A percentile compares a stretch with the other conserved stretches of the same genome.
Evolutionary conservation across 176 grass and related monocot species (phyloP).

Genomic region (Oryza officinalis): DNA sequence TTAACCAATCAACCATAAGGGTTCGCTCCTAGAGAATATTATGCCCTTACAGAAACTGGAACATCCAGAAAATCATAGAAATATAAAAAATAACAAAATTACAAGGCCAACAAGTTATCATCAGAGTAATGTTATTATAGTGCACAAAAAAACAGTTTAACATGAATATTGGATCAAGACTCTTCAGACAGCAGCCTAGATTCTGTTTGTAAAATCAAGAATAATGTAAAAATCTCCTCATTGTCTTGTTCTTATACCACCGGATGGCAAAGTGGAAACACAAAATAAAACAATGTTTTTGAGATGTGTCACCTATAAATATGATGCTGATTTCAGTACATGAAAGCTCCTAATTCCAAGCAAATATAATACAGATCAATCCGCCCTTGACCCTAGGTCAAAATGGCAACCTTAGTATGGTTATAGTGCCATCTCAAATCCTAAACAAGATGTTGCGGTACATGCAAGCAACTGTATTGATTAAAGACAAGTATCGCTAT

Average conservation of each 20-base stretch:
- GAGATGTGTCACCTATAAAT: neutral
- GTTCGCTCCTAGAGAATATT: neutral
- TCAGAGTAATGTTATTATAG: neutral
- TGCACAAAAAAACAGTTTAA: neutral
- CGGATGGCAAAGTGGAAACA: neutral
- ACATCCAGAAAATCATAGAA: neutral
- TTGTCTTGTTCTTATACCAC: neutral
- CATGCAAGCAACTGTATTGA: neutral
- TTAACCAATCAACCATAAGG: neutral
- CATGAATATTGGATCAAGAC: neutral
- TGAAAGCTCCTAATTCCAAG: slow-evolving; percentile 15
- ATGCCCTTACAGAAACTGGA: neutral
- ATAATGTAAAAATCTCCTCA: neutral
- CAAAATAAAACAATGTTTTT: neutral
- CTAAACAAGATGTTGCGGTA: neutral
- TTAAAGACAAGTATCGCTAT: neutral
- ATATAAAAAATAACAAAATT: neutral
- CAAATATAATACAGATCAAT: slow-evolving; percentile 27
- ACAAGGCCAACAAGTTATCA: neutral
- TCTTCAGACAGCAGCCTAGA: neutral
- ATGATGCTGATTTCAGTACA: neutral
- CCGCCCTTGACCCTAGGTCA: neutral
- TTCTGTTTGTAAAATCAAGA: neutral
- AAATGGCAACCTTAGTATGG: neutral
- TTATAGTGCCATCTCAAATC: neutral